Evolutionary conservation across 116 monocot species (phyloP), one percentile per base, ranked within the genome.

Genomic region (Trichopus zeylanicus): DNA sequence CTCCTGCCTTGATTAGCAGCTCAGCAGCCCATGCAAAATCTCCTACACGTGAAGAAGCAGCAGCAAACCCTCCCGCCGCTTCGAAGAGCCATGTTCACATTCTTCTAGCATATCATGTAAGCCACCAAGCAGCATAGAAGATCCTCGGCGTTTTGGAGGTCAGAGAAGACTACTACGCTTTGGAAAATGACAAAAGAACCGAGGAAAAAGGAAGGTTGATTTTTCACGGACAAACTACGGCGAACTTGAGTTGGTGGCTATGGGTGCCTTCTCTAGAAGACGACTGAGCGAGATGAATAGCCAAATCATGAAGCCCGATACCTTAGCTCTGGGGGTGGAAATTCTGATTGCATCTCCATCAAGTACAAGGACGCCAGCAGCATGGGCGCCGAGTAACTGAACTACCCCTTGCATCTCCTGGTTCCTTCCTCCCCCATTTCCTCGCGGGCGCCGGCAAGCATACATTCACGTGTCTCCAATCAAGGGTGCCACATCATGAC

Each of bases 361-460:
- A 29, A 3, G 3, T 72, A 65, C 46, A n/a, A 6, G 0, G 25
- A 5, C 21, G 38, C 26, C 13, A 42, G 56, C 27, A 6, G 6
- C 18, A 29, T 61, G 29, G 59, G 5, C 1, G 61, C 53, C 12
- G 31, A 34, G 12, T 33, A 53, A 19, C 65, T 72, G 21, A 72
- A 64, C 51, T 72, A 72, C 46, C 65, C 72, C 35, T 65, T 65
- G 0, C n/a, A n/a, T n/a, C n/a, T n/a, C n/a, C n/a, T n/a, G n/a
- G n/a, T n/a, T n/a, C n/a, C n/a, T n/a, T n/a, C n/a, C n/a, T n/a
- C n/a, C n/a, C n/a, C n/a, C n/a, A n/a, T n/a, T n/a, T n/a, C n/a
- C n/a, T n/a, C n/a, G n/a, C n/a, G n/a, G n/a, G n/a, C n/a, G n/a
- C n/a, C n/a, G n/a, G n/a, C n/a, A n/a, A n/a, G n/a, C n/a, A n/a